phyloP scores from a whole-genome alignment of 2,329 filamentous ascomycete genomes.

The Cladosporium halotolerans region DNA sequence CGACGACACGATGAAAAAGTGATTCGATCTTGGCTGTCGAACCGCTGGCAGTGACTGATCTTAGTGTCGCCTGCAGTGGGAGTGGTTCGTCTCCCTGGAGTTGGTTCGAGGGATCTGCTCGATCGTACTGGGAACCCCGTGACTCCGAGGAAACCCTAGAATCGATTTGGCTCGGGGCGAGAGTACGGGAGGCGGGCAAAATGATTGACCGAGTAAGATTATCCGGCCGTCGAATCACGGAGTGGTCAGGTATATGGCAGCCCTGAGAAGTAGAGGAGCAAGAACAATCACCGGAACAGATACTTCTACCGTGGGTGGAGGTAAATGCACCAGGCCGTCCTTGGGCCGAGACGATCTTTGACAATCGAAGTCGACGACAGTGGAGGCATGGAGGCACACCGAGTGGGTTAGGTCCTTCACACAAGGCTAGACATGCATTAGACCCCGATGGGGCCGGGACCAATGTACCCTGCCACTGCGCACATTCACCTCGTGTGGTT shows the following conservation, averaged over 20 bases:
- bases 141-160: conserved; percentile 20
- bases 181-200: conserved; percentile 2
- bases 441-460: conserved; percentile 24
- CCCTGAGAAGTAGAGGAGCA: conserved; percentile 17
- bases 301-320: conserved; percentile 19
- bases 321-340: conserved; percentile 17
- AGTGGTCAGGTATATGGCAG: conserved; percentile 15
- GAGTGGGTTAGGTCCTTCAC: conserved; percentile 23
- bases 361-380: conserved; percentile 20
- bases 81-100: conserved; percentile 16
- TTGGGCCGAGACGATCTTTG: conserved; percentile 21
- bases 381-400: conserved; percentile 17
- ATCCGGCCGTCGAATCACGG: conserved; percentile 22
- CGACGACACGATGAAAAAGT: not conserved
- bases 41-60: conserved; percentile 19
- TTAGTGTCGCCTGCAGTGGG: conserved; percentile 20
- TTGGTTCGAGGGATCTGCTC: conserved; percentile 14
- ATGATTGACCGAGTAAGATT: conserved; percentile 12
- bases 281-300: conserved; percentile 13
- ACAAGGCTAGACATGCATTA: conserved; percentile 29
- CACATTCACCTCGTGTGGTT: conserved; percentile 25
- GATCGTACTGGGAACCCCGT: conserved; percentile 18
- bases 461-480: conserved; percentile 19
- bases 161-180: conserved; percentile 3
- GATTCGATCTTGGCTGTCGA: conserved; percentile 9